Evolutionary conservation across 2,329 filamentous ascomycete species (phyloP).

Genomic region (Pseudodiploospora longispora): DNA sequence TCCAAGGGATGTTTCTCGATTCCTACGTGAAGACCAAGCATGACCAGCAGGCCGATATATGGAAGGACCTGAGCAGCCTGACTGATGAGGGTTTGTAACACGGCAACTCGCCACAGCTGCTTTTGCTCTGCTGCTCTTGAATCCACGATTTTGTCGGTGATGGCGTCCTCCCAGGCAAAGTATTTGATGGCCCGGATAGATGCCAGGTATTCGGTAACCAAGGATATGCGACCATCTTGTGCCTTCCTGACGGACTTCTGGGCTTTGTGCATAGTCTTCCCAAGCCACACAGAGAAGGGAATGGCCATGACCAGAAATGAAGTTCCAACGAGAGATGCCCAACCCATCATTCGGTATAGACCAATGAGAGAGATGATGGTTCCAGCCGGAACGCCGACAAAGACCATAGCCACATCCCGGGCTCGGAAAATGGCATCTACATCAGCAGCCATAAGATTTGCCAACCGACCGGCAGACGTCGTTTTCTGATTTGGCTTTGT

Average conservation of each 20-base stretch:
- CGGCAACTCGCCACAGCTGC: conserved; percentile 43
- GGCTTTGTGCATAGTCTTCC: conserved; percentile 39
- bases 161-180: conserved; percentile 50
- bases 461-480: conserved; percentile 42
- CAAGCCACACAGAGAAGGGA: conserved; percentile 43
- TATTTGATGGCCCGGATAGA: conserved; percentile 54
- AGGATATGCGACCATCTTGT: conserved; percentile 48
- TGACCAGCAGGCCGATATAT: conserved; percentile 42
- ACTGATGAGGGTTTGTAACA: conserved; percentile 38
- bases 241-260: conserved; percentile 46
- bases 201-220: conserved; percentile 49
- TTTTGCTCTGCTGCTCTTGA: conserved; percentile 44
- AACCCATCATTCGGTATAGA: conserved; percentile 47
- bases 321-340: conserved; percentile 46
- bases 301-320: conserved; percentile 37
- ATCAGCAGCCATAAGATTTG: conserved; percentile 52
- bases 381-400: conserved; percentile 37
- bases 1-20: conserved; percentile 40
- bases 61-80: conserved; percentile 46
- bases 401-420: conserved; percentile 41
- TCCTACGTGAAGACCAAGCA: conserved; percentile 44
- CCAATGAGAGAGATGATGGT: conserved; percentile 40
- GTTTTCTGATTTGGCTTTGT: conserved; percentile 22
- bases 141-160: conserved; percentile 41
- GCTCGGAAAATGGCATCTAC: conserved; percentile 46